phyloP scores from a whole-genome alignment of 208 protist species.

The Trichomonas tenax region DNA sequence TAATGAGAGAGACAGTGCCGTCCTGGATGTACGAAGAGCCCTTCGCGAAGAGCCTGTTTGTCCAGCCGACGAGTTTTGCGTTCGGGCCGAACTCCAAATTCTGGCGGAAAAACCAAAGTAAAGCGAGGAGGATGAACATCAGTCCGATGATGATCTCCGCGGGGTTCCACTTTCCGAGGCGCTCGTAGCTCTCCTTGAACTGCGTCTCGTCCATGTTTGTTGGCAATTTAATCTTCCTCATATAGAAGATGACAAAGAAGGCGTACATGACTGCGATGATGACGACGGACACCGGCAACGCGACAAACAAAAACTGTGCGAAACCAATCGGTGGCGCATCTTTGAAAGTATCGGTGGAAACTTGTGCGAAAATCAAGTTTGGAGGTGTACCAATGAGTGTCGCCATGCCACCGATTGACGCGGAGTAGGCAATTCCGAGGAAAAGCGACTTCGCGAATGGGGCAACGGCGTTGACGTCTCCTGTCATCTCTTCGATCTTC shows the following conservation, averaged over 20 bases:
- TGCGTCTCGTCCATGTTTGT: background rate
- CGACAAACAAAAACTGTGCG: background rate
- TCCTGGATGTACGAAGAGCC: background rate
- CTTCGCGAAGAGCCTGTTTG: background rate
- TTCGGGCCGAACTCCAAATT: background rate
- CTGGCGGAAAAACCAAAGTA: background rate
- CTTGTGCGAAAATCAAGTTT: slow-evolving; percentile 30
- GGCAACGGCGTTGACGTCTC: background rate
- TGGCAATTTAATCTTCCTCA: background rate
- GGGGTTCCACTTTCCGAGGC: background rate
- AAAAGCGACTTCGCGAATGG: background rate
- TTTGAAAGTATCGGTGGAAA: background rate
- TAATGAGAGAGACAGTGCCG: background rate
- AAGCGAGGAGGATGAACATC: background rate
- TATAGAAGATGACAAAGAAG: background rate
- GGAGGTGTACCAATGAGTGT: slow-evolving; percentile 36
- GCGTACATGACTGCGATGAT: background rate
- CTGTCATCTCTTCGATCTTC: background rate
- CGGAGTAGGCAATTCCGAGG: background rate
- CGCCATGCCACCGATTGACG: slow-evolving; percentile 31
- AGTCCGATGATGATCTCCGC: background rate
- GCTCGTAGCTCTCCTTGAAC: background rate
- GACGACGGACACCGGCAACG: background rate
- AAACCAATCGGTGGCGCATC: background rate
- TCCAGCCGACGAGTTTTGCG: background rate